A percentile compares a stretch with the other conserved stretches of the same genome.
Conservation (phyloP, 2,329 filamentous ascomycete genomes). For the Penicillium sp. region DNA sequence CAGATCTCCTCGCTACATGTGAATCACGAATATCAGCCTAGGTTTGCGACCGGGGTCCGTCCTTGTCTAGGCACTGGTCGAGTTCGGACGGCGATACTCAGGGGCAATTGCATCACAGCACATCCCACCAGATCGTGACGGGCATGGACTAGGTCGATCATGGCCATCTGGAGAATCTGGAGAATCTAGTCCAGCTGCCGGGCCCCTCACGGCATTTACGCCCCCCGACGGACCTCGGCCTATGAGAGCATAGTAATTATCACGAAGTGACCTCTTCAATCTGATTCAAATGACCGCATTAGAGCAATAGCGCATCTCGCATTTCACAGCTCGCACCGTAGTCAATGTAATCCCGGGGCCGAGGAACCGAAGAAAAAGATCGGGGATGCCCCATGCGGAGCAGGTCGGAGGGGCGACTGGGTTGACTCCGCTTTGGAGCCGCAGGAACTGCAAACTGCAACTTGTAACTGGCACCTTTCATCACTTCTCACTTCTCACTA, state of each 20-base stretch:
- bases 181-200: background rate
- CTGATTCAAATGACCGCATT: too few species aligned
- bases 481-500: slow-evolving; percentile 15
- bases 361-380: slow-evolving; percentile 2
- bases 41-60: background rate
- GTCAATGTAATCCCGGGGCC: background rate
- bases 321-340: too few species aligned
- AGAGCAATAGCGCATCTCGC: too few species aligned
- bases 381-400: slow-evolving; percentile 25
- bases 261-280: too few species aligned
- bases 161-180: background rate
- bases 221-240: background rate
- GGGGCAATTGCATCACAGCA: background rate
- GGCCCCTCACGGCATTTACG: background rate
- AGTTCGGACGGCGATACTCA: background rate
- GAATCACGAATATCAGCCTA: background rate
- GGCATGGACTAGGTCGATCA: background rate
- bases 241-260: background rate
- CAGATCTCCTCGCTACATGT: slow-evolving; percentile 12
- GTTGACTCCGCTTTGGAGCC: slow-evolving; percentile 27
- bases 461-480: slow-evolving; percentile 16
- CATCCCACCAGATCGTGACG: background rate
- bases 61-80: background rate
- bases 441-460: background rate
- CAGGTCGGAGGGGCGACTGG: slow-evolving; percentile 26